Evolutionary conservation across 306 rosid species (phyloP).

Genomic region (Abrus precatorius): DNA sequence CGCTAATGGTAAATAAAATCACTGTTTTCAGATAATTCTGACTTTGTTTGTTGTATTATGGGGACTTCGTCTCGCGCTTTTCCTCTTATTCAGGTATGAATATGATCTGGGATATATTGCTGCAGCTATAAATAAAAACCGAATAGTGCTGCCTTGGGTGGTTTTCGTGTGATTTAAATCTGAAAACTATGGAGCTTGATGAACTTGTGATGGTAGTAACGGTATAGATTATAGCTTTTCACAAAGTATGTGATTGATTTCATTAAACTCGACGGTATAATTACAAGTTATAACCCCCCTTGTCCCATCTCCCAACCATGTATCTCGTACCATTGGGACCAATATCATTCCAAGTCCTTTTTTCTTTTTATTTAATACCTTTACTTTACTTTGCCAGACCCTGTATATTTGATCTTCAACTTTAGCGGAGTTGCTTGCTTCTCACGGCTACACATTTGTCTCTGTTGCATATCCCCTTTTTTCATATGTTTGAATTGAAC

Average conservation of each 20-base stretch:
- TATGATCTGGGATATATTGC: not conserved
- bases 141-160: not conserved
- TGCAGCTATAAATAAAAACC: not conserved
- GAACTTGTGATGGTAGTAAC: not conserved
- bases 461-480: not conserved
- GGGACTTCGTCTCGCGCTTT: conserved; percentile 88
- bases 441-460: not conserved
- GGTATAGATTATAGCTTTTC: not conserved
- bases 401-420: conserved; percentile 11
- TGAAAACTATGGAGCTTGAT: conserved; percentile 1
- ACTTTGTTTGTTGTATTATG: conserved; percentile 81
- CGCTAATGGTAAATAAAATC: not conserved
- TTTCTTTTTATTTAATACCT: not conserved
- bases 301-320: not conserved
- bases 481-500: not conserved
- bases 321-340: not conserved
- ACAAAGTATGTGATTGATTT: not conserved
- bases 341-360: conserved; percentile 6
- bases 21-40: conserved; percentile 69
- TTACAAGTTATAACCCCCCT: not conserved
- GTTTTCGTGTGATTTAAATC: conserved; percentile 14
- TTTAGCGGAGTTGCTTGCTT: conserved; percentile 6
- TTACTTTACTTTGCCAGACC: not conserved
- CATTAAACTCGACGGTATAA: not conserved
- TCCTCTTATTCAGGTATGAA: conserved; percentile 78